phyloP scores from a whole-genome alignment of 1,284 basidiomycete genomes.

The Hymenochaete sp. region DNA sequence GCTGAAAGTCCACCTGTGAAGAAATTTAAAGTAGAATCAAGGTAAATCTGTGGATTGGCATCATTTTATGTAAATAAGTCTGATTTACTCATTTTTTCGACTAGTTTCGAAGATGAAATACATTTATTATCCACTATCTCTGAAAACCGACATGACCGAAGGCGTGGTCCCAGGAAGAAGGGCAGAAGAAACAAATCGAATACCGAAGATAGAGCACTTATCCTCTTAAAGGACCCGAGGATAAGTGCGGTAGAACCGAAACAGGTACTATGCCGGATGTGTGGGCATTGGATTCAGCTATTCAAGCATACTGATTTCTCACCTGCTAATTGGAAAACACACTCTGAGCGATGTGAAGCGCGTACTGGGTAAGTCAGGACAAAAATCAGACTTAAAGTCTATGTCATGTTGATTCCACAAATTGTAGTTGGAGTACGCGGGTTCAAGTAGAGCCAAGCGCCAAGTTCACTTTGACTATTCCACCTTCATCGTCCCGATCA shows the following conservation, averaged over 20 bases:
- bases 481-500: background rate
- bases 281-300: slow-evolving; percentile 17
- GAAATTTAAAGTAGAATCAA: slow-evolving; percentile 13
- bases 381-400: background rate
- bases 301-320: slow-evolving; percentile 17
- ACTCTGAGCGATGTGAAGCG: slow-evolving; percentile 15
- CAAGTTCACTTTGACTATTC: slow-evolving; percentile 9
- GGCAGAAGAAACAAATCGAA: slow-evolving; percentile 10
- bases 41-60: too few species aligned
- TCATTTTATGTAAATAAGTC: too few species aligned
- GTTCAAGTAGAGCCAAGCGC: slow-evolving; percentile 10
- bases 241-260: slow-evolving; percentile 16
- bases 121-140: slow-evolving; percentile 8
- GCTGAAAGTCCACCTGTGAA: slow-evolving; percentile 8
- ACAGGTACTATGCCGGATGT: slow-evolving; percentile 18
- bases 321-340: slow-evolving; percentile 15
- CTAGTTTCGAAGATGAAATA: slow-evolving; percentile 3
- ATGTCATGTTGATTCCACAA: background rate
- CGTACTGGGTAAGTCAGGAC: slow-evolving; percentile 10
- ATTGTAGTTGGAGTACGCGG: slow-evolving; percentile 10
- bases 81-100: slow-evolving; percentile 1
- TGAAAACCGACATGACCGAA: too few species aligned
- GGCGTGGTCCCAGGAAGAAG: background rate
- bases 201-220: slow-evolving; percentile 10
- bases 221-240: slow-evolving; percentile 12